Conservation (phyloP, 305 asterid genomes). For the Lippia alba region DNA sequence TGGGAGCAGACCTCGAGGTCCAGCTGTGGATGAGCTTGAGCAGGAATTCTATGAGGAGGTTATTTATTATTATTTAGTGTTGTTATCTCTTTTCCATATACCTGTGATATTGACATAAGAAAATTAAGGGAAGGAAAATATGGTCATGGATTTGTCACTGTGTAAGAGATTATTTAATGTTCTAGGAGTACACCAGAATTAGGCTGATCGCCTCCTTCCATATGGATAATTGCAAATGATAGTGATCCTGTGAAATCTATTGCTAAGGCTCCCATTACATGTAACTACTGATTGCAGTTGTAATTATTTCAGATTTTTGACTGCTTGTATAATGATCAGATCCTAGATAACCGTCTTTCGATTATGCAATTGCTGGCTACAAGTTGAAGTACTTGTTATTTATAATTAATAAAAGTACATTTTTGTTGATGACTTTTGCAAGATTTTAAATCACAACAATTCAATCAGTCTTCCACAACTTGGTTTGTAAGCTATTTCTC, state of each 20-base stretch:
- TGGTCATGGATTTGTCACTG: conserved; percentile 18
- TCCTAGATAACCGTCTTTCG: conserved; percentile 2
- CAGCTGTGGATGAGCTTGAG: conserved; percentile 77
- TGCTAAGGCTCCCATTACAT: too few species aligned
- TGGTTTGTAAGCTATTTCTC: conserved; percentile 21
- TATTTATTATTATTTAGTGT: conserved; percentile 32
- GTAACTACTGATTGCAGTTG: too few species aligned
- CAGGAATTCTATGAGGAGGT: conserved; percentile 96
- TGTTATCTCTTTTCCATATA: conserved; percentile 30
- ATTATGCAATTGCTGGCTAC: background rate
- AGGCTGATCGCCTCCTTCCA: too few species aligned
- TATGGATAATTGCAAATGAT: too few species aligned
- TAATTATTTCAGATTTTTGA: too few species aligned
- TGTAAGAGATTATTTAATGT: conserved; percentile 23
- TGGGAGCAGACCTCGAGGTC: conserved; percentile 69
- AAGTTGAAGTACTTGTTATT: conserved; percentile 15
- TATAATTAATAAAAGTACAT: background rate
- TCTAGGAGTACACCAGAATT: too few species aligned
- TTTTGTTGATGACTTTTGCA: background rate
- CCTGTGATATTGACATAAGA: conserved; percentile 29
- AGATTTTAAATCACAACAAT: conserved; percentile 7
- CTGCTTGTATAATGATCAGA: conserved; percentile 17
- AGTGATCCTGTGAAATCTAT: too few species aligned
- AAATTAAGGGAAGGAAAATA: conserved; percentile 1
- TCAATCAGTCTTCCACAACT: conserved; percentile 18